Base-by-base conservation (phyloP, 1,284 basidiomycete species). In the Volvariella surrecta region DNA sequence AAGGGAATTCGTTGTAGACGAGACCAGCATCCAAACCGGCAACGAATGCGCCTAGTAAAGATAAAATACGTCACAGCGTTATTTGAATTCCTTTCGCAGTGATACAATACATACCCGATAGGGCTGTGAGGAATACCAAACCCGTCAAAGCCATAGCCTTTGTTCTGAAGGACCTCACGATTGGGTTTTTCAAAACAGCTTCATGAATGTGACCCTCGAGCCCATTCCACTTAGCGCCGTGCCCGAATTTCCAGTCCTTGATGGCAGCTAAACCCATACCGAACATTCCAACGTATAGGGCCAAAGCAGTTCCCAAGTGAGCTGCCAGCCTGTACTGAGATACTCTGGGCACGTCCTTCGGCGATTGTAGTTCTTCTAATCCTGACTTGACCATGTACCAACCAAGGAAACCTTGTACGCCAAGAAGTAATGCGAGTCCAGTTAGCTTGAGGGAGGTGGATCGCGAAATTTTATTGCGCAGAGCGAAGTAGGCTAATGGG, bases 351-450 rank as follows among this genome's bases (percentile, higher is more conserved):
- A 93, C 83, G 10, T 83, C 80, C n/a, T 81, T 82, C 11, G 89
- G 88, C 15, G 74, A 84, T 9, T 81, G 76, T 65, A 96, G 71
- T 46, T 90, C 79, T 54, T 92, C 87, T 9, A 99, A 71, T 1
- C 96, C 96, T 8, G 91, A 95, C 59, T 96, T 89, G 48, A 99
- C 96, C 96, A 99, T 99, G 71, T 96, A 96, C 96, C 96, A 99
- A 20, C 96, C 96, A 16, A 99, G 73, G 13, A 79, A 76, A 32
- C 96, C 96, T 62, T 99, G 90, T 24, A 82, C 82, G 18, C 90
- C 94, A 43, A 98, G 84, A 38, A 96, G 79, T 0, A 79, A 60
- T 0, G 83, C 85, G 49, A 97, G 74, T 1, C 77, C 81, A 10
- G 75, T 62, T 20, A 96, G 73, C 50, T 79, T 80, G 20, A 64